phyloP scores from a whole-genome alignment of 1,284 basidiomycete species.

The Stereum hirsutum region DNA sequence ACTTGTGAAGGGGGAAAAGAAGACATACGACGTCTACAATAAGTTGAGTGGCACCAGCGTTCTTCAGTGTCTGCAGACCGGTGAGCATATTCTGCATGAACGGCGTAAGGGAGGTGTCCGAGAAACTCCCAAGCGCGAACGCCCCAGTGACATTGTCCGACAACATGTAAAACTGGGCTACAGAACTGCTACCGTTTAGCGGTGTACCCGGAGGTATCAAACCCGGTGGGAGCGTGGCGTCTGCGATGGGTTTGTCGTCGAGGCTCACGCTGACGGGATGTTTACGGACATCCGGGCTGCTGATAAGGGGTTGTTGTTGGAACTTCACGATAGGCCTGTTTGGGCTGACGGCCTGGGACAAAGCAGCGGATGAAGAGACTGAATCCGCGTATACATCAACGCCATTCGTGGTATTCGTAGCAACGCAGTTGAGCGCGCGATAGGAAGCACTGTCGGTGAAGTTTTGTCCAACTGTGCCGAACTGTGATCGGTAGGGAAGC shows the following conservation, averaged over 20 bases:
- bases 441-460: conserved; percentile 45
- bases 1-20: neutral
- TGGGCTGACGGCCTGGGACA: neutral
- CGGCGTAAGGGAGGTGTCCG: conserved; percentile 29
- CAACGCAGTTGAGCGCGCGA: conserved; percentile 44
- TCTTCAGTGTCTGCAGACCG: conserved; percentile 40
- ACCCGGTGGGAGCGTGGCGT: conserved; percentile 39
- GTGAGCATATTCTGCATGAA: conserved; percentile 36
- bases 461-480: conserved; percentile 28
- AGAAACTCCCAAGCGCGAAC: conserved; percentile 51
- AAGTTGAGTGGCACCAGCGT: conserved; percentile 38
- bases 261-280: conserved; percentile 40
- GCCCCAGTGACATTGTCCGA: conserved; percentile 48
- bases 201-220: conserved; percentile 31
- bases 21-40: conserved; percentile 42
- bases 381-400: conserved; percentile 26
- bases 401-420: conserved; percentile 41
- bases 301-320: conserved; percentile 36
- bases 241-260: conserved; percentile 33
- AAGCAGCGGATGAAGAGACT: conserved; percentile 4
- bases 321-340: conserved; percentile 25
- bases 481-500: conserved; percentile 51
- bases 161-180: conserved; percentile 46
- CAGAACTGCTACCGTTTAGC: conserved; percentile 36
- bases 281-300: conserved; percentile 24